Base-by-base conservation (phyloP, 495 filamentous ascomycete genomes). In the Neurospora discreta region DNA sequence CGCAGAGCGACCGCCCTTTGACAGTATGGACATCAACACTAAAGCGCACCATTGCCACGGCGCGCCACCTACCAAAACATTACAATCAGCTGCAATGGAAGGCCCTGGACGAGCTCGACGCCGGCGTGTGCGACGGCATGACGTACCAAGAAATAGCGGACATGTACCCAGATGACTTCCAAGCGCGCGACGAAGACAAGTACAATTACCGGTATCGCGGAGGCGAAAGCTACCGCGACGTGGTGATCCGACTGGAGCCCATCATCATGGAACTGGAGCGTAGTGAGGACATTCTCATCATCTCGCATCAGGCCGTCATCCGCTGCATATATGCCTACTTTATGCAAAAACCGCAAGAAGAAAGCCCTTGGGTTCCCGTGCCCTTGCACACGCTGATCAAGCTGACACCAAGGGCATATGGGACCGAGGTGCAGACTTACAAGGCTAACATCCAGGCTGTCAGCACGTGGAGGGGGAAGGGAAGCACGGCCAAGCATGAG, bases 251-350 rank as follows among this genome's bases (percentile, higher is more conserved):
- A 2, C 89, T 99, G 0, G 95, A 99, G 77, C 95, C 95, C 68
- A 99, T 99, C 81, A 99, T 99, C 83, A 99, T 99, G 95, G 95
- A 99, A 77, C 84, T 99, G 60, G 95, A 99, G 81, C 89, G 95
- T 71, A 91, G 89, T 75, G 95, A 98, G 79, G 95, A 99, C 77
- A 97, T 99, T 73, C 90, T 99, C 71, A 97, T 99, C 77, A 94
- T 99, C 67, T 98, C 95, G 7, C 95, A 99, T 80, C 95, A 99
- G 80, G 95, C 95, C 4, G 94, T 99, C 30, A 85, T 99, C 71
- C 89, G 95, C 69, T 99, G 95, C 82, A 98, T 99, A 74, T 98
- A 98, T 78, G 91, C 95, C 9, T 99, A 99, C 79, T 99, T 98
- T 81, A 97, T 98, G 91, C 96, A 98, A 75, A 90, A 94, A 65